These are phyloP conservation scores for Yarrowia osloensis DNA, from an alignment of 805 yeast species.

Conservation along the genomic window DNA sequence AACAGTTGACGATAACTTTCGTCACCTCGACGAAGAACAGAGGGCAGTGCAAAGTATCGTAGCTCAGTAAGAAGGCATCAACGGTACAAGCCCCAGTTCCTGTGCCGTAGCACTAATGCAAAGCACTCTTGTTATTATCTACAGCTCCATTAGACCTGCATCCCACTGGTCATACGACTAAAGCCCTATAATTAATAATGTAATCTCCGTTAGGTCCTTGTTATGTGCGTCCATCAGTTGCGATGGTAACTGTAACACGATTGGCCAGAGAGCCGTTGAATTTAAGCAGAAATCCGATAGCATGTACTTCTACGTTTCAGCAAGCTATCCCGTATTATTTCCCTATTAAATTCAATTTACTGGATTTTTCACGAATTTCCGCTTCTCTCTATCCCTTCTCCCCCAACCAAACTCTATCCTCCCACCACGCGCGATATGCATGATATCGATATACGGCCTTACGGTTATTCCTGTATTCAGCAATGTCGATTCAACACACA, in stretches of 20 bases:
- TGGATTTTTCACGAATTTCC: neutral
- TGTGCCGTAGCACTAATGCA: too few relatives aligned
- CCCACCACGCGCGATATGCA: constrained; percentile 18
- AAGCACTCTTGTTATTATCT: too few relatives aligned
- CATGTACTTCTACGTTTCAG: too few relatives aligned
- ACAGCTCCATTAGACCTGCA: too few relatives aligned
- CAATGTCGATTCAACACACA: constrained; percentile 27
- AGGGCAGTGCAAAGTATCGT: too few relatives aligned
- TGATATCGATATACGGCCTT: neutral
- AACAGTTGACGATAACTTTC: too few relatives aligned
- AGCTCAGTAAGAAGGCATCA: too few relatives aligned
- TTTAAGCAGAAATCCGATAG: too few relatives aligned
- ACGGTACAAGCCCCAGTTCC: too few relatives aligned
- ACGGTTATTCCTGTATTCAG: neutral
- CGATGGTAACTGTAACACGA: neutral
- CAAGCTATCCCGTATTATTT: neutral
- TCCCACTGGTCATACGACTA: neutral
- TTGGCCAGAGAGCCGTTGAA: neutral
- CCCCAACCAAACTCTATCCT: neutral
- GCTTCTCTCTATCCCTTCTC: neutral
- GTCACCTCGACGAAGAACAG: too few relatives aligned
- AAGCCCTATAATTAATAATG: neutral
- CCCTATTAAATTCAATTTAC: neutral
- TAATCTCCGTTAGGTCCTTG: neutral
- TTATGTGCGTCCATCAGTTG: too few relatives aligned